Percentiles rank a stretch among this genome's conserved stretches.
phyloP scores from a whole-genome alignment of 805 yeast genomes.

The Yarrowia porcina region DNA sequence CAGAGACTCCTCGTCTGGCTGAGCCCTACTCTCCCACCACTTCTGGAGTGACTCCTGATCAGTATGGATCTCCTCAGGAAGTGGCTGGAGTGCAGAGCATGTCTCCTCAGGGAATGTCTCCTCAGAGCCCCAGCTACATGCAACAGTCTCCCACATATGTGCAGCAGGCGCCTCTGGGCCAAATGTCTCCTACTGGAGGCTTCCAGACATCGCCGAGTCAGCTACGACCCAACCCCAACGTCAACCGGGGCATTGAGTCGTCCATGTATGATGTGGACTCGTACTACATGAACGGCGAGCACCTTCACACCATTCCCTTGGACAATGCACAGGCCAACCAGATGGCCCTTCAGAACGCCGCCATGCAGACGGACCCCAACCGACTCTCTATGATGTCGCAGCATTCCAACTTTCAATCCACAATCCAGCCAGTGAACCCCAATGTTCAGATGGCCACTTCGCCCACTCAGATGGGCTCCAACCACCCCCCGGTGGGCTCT shows the following conservation, averaged over 20 bases:
- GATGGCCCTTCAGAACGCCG: conserved; percentile 8
- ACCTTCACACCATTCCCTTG: conserved; percentile 1
- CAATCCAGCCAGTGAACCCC: conserved; percentile 10
- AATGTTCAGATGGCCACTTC: not conserved
- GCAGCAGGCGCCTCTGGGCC: not conserved
- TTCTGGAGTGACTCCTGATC: not conserved
- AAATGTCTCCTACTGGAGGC: not conserved
- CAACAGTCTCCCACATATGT: not conserved
- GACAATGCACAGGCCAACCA: conserved; percentile 19
- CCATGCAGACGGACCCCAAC: conserved; percentile 16
- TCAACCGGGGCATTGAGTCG: conserved; percentile 22
- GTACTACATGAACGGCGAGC: conserved; percentile 20
- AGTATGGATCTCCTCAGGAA: not conserved
- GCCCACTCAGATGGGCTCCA: not conserved
- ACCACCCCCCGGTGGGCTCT: not conserved
- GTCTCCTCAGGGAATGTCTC: conserved; percentile 18
- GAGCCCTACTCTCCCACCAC: conserved; percentile 15
- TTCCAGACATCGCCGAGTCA: not conserved
- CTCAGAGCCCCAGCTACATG: not conserved
- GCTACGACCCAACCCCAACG: conserved; percentile 22
- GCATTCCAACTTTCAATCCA: conserved; percentile 1
- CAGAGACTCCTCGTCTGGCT: conserved; percentile 8
- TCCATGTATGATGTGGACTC: conserved; percentile 26
- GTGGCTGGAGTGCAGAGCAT: not conserved
- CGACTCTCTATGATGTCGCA: conserved; percentile 15